Percentiles rank a stretch among this genome's conserved stretches.
Conservation (phyloP, 345 rosid genomes). For the Dipteronia sinensis region DNA sequence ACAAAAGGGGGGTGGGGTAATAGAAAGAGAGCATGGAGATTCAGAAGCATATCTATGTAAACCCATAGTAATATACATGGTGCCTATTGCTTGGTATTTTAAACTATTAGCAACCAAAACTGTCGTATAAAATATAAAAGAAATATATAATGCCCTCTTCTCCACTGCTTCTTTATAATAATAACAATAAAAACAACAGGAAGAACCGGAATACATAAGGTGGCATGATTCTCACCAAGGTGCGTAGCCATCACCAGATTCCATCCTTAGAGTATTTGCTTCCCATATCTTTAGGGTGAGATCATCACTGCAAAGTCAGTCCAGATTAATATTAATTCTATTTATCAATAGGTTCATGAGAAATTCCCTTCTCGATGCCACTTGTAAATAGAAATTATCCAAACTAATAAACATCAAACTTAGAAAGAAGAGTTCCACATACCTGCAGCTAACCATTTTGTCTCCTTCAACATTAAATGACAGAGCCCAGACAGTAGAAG, state of each 20-base stretch:
- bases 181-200: slow-evolving; percentile 7
- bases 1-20: neutral
- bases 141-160: neutral
- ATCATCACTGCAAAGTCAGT: slow-evolving; percentile 78
- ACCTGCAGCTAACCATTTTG: slow-evolving; percentile 96
- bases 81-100: neutral
- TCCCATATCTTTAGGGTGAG: slow-evolving; percentile 91
- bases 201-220: slow-evolving; percentile 22
- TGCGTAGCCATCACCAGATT: slow-evolving; percentile 65
- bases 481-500: slow-evolving; percentile 88
- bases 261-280: slow-evolving; percentile 52
- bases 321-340: slow-evolving; percentile 18
- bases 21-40: neutral
- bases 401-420: slow-evolving; percentile 1
- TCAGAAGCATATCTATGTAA: neutral
- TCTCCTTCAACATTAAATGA: slow-evolving; percentile 82
- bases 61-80: neutral
- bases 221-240: slow-evolving; percentile 67
- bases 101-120: neutral
- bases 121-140: neutral
- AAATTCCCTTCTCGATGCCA: slow-evolving; percentile 7
- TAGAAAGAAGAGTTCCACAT: slow-evolving; percentile 21
- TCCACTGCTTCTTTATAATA: neutral
- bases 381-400: slow-evolving; percentile 8
- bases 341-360: neutral